Evolutionary conservation across 2,329 filamentous ascomycete species (phyloP).

Genomic region (Xylariales sp.): DNA sequence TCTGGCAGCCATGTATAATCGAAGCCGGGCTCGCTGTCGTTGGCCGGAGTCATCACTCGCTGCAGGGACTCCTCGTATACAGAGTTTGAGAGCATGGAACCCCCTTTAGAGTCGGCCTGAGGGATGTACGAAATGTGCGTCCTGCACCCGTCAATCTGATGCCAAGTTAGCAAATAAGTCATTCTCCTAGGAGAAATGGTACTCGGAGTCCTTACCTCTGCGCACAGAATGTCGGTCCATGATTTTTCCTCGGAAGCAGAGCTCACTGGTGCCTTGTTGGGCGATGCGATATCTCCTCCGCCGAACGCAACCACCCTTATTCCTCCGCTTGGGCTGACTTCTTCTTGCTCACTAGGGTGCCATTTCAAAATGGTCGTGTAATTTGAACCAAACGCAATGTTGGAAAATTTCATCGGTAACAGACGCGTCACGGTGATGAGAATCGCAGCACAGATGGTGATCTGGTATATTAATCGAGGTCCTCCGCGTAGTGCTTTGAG

Average conservation of each 20-base stretch:
- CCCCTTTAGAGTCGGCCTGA: constrained; percentile 41
- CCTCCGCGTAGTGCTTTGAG: constrained; percentile 13
- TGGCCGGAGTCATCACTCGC: constrained; percentile 14
- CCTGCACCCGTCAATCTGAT: constrained; percentile 39
- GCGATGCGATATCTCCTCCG: constrained; percentile 41
- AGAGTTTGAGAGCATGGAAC: constrained; percentile 48
- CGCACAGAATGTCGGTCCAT: constrained; percentile 47
- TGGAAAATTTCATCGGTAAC: constrained; percentile 9
- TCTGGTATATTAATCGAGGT: constrained; percentile 13
- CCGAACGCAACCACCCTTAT: constrained; percentile 50
- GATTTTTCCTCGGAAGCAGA: constrained; percentile 12
- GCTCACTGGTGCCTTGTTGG: constrained; percentile 17
- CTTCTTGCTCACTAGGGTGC: constrained; percentile 6
- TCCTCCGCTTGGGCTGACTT: constrained; percentile 18
- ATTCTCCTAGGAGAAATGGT: not conserved
- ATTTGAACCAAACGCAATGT: constrained; percentile 5
- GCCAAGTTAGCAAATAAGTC: constrained; percentile 10
- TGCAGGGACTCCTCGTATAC: constrained; percentile 45
- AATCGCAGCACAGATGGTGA: constrained; percentile 12
- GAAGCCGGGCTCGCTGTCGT: constrained; percentile 28
- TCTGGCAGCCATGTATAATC: constrained; percentile 39
- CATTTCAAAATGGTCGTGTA: constrained; percentile 9
- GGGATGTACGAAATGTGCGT: constrained; percentile 43
- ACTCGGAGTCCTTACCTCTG: constrained; percentile 31
- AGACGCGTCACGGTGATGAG: constrained; percentile 14